A percentile compares a stretch with the other conserved stretches of the same genome.
These are phyloP conservation scores for Polymyxa betae DNA, from an alignment of 208 protist species.

Conservation along the genomic window DNA sequence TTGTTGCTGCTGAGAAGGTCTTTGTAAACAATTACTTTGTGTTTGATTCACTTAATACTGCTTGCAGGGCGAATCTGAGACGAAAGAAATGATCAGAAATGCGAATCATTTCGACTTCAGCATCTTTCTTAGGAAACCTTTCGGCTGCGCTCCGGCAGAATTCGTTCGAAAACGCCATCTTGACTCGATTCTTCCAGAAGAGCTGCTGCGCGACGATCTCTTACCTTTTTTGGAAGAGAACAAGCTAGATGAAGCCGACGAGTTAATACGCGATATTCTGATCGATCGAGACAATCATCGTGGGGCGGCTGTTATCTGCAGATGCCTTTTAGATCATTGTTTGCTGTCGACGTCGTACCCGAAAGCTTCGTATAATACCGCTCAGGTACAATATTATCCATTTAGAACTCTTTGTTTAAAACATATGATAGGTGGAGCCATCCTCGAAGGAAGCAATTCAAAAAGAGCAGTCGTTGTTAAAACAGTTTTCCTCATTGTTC, in stretches of 20 bases:
- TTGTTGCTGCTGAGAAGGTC: background rate
- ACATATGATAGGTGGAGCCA: background rate
- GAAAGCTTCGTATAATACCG: background rate
- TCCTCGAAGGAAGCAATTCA: background rate
- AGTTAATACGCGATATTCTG: background rate
- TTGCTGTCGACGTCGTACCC: background rate
- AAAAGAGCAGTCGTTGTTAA: background rate
- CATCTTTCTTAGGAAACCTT: background rate
- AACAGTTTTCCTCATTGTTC: background rate
- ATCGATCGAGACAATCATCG: background rate
- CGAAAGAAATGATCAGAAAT: background rate
- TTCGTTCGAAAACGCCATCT: background rate
- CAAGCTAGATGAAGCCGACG: background rate
- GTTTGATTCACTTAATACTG: background rate
- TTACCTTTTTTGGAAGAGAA: background rate
- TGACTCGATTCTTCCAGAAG: background rate
- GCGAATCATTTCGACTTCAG: constrained; percentile 4
- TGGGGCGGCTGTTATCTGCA: background rate
- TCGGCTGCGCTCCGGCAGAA: background rate
- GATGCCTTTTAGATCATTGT: background rate
- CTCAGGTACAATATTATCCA: background rate
- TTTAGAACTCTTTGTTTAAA: background rate
- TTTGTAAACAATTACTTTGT: background rate
- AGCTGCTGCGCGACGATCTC: background rate
- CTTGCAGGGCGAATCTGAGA: background rate